Evolutionary conservation across 768 basidiomycete genomes (phyloP), one percentile per base, ranked within the genome.

Genomic region (Xerocomus potaroensis): DNA sequence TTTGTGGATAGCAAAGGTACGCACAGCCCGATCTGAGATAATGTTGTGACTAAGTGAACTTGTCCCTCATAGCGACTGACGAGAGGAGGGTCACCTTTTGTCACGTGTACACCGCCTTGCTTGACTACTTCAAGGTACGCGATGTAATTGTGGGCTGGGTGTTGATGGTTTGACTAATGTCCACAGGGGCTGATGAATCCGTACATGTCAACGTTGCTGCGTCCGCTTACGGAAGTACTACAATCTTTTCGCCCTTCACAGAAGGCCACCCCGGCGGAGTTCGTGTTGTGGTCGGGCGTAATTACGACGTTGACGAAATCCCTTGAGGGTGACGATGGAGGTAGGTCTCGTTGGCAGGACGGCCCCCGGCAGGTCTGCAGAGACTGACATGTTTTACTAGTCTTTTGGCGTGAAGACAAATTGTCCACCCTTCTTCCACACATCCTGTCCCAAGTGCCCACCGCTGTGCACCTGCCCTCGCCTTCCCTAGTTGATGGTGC

Each of bases 321-420:
- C 16, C 72, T 96, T 50, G 72, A 70, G 37, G 76, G 77, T 21
- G 94, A 97, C 55, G 90, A 96, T 53, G 84, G 83, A 53, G 80
- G 91, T 91, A 56, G 40, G 84, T 38, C 30, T 33, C 11, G 8
- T 41, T 11, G 8, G 39, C 26, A n/a, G 1, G 5, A 40, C 38
- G 24, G 2, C 24, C 16, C 30, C 23, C 12, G 30, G 5, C 14
- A 3, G 4, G 26, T 15, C 22, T 8, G 8, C 9, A 5, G n/a
- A 34, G 43, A n/a, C 3, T 14, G 12, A 39, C 9, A 16, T 3
- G 38, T 3, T 33, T 9, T 12, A 2, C 53, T n/a, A 94, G 93
- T 73, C 9, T 96, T 89, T 76, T 97, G 94, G 94, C 81, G 87
- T 3, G 86, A 90, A 51, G 84, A 90, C 59, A 87, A 85, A 53